These are phyloP conservation scores for Fusarium lyarnte DNA, from an alignment of 2,329 filamentous ascomycete genomes.

Conservation along the genomic window DNA sequence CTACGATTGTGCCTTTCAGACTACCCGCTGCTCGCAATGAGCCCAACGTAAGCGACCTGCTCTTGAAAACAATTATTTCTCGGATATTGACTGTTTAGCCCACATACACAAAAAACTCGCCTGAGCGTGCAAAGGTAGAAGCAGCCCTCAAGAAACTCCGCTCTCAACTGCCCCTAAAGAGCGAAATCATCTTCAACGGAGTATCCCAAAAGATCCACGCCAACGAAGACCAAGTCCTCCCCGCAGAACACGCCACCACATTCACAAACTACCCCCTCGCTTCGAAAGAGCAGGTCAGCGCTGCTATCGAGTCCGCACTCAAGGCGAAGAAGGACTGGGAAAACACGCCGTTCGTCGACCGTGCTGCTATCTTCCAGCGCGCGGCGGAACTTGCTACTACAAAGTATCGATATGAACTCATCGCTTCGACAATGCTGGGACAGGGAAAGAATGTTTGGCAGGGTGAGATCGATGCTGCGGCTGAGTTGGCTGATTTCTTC, in stretches of 20 bases:
- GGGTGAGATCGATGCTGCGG: slow-evolving; percentile 94
- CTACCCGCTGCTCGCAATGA: slow-evolving; percentile 47
- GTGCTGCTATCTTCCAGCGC: slow-evolving; percentile 93
- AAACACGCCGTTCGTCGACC: slow-evolving; percentile 84
- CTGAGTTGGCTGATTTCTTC: slow-evolving; percentile 91
- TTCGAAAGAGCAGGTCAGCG: slow-evolving; percentile 45
- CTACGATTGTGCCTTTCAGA: slow-evolving; percentile 44
- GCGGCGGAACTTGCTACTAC: slow-evolving; percentile 87
- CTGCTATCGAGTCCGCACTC: slow-evolving; percentile 84
- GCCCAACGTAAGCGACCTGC: slow-evolving; percentile 39
- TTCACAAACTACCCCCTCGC: slow-evolving; percentile 51
- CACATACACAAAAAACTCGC: slow-evolving; percentile 44
- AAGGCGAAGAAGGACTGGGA: slow-evolving; percentile 86
- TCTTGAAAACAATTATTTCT: fast-evolving
- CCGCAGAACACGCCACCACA: slow-evolving; percentile 46
- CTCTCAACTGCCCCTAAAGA: slow-evolving; percentile 45
- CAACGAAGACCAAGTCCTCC: slow-evolving; percentile 46
- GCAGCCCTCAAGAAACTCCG: slow-evolving; percentile 44
- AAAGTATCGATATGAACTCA: slow-evolving; percentile 96
- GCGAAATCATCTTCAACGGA: slow-evolving; percentile 47
- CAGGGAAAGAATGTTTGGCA: slow-evolving; percentile 99
- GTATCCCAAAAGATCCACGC: slow-evolving; percentile 40
- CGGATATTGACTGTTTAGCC: slow-evolving; percentile 32
- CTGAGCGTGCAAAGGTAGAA: slow-evolving; percentile 45
- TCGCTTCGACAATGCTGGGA: slow-evolving; percentile 94